Conservation (phyloP, 192 early-diverging fungal genomes). For the Coemansia javaensis region DNA sequence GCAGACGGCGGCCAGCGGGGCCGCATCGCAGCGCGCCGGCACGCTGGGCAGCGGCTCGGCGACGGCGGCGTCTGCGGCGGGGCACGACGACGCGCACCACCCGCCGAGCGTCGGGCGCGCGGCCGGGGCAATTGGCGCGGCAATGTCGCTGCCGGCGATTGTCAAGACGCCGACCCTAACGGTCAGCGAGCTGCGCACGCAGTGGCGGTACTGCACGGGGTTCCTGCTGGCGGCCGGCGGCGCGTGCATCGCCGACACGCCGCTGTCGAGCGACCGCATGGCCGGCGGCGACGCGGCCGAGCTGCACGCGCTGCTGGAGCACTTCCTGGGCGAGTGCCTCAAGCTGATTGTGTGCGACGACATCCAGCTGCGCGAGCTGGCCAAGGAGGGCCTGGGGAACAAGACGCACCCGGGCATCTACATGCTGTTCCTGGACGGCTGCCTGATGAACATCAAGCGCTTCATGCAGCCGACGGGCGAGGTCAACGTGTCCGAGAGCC, state of each 20-base stretch:
- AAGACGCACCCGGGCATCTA: slow-evolving; percentile 51
- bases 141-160: slow-evolving; percentile 41
- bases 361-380: slow-evolving; percentile 49
- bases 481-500: slow-evolving; percentile 47
- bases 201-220: slow-evolving; percentile 52
- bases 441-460: slow-evolving; percentile 43
- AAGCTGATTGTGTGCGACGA: slow-evolving; percentile 51
- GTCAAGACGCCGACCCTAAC: slow-evolving; percentile 17
- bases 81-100: slow-evolving; percentile 12
- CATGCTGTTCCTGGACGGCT: slow-evolving; percentile 48
- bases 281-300: slow-evolving; percentile 41
- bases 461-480: slow-evolving; percentile 50
- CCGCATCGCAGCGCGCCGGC: not conserved
- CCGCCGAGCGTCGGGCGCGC: slow-evolving; percentile 6
- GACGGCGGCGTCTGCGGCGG: not conserved
- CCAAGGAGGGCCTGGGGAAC: slow-evolving; percentile 49
- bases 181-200: slow-evolving; percentile 42
- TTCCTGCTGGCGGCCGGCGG: slow-evolving; percentile 48
- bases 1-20: slow-evolving; percentile 4
- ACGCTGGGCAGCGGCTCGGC: not conserved
- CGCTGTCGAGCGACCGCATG: slow-evolving; percentile 28
- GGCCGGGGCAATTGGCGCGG: slow-evolving; percentile 25
- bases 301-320: slow-evolving; percentile 47
- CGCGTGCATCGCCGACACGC: slow-evolving; percentile 38
- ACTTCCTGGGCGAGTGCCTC: slow-evolving; percentile 49